Base-by-base conservation (phyloP, 495 filamentous ascomycete species). In the Aspergillus sparsus region DNA sequence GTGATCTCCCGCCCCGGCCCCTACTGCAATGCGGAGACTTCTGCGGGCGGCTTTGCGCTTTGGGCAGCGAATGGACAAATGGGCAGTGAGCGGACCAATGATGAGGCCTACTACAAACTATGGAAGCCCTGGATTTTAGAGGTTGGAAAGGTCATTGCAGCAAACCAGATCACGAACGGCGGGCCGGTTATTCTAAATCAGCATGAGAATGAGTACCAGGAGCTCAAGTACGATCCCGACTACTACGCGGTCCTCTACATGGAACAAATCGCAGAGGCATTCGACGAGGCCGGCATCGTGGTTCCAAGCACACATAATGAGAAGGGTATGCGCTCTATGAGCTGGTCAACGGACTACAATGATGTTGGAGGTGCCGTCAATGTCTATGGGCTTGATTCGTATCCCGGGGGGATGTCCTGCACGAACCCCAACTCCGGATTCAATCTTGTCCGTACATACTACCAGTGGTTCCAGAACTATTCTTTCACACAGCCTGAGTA, bases 1-100 rank as follows among this genome's bases (percentile, higher is more conserved):
- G 75, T 87, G 18, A 80, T 87, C 16, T 77, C 79, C 36, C 72
- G 85, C 34, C 80, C 85, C 10, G 84, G 84, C 0, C 85, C 84
- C 1, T 87, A 87, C 61, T 71, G 78, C 58, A 88, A 87, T 60
- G 85, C 75, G 6, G 77, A 82, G 50, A 76, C 75, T 6, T 77
- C 73, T 41, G 81, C 67, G 11, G 82, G 80, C 3, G 82, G 82
- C 0, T 74, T 80, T 32, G 78, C 82, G 0, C 64, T 82, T 7
- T 84, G 79, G 79, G 76, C 77, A 6, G 74, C 77, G 7, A 81
- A 82, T 67, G 81, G 81, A 0, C 79, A 77, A 52, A 71, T 80
- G 63, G 82, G 81, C 8, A 67, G 47, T 11, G 63, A 71, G 42
- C 71, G 80, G 41, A 81, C 77, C 1, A 69, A 67, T 52, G 78